phyloP scores from a whole-genome alignment of 1,139 yeast species.

The Geotrichum candidum region DNA sequence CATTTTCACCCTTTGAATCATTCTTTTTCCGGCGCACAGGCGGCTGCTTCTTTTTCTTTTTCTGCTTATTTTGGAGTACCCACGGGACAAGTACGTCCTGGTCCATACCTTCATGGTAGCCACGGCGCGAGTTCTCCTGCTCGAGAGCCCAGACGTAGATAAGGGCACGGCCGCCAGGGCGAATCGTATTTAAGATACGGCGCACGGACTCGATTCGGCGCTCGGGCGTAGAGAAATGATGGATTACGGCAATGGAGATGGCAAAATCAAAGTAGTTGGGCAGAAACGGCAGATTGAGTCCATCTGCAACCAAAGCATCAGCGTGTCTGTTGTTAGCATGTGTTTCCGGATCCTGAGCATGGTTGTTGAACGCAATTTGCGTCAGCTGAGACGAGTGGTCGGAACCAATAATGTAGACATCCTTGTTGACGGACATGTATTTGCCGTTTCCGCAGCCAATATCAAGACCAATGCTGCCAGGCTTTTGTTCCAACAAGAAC shows the following conservation, averaged over 20 bases:
- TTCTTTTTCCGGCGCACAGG: slow-evolving; percentile 19
- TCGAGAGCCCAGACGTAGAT: slow-evolving; percentile 96
- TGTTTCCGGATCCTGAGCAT: background rate
- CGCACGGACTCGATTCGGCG: slow-evolving; percentile 70
- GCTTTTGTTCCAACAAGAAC: slow-evolving; percentile 44
- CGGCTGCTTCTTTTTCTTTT: slow-evolving; percentile 23
- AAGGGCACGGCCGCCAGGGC: slow-evolving; percentile 53
- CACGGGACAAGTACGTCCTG: slow-evolving; percentile 95
- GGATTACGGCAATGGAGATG: slow-evolving; percentile 91
- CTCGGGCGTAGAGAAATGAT: slow-evolving; percentile 82
- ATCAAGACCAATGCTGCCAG: slow-evolving; percentile 49
- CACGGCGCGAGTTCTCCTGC: slow-evolving; percentile 78
- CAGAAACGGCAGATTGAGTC: slow-evolving; percentile 63
- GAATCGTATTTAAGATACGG: slow-evolving; percentile 58
- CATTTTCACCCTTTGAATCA: slow-evolving; percentile 21
- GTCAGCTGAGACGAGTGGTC: slow-evolving; percentile 78
- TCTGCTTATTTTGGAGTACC: slow-evolving; percentile 52
- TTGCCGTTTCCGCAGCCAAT: slow-evolving; percentile 97
- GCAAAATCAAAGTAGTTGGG: slow-evolving; percentile 71
- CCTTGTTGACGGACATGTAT: slow-evolving; percentile 64
- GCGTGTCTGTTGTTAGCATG: slow-evolving; percentile 11
- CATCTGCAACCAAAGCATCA: slow-evolving; percentile 69
- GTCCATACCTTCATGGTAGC: slow-evolving; percentile 82
- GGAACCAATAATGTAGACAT: slow-evolving; percentile 68
- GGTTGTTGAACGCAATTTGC: slow-evolving; percentile 57